Percentiles rank a stretch among this genome's conserved stretches.
Evolutionary conservation across 2,329 filamentous ascomycete species (phyloP).

Genomic region (Xylariales sp.): DNA sequence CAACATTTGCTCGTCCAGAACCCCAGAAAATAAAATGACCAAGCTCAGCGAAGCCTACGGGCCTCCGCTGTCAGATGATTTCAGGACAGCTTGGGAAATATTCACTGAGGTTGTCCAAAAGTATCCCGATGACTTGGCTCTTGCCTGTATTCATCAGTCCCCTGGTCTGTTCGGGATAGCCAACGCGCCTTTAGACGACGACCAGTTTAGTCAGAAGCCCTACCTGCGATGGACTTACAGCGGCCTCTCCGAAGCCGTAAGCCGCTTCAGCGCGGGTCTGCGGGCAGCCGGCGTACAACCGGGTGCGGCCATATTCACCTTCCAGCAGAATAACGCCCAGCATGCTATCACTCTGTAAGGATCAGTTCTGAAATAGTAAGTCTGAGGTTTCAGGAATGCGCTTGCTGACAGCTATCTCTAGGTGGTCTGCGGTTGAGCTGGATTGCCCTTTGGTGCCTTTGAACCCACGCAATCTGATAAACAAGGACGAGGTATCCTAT

Average conservation of each 20-base stretch:
- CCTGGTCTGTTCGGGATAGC: neutral
- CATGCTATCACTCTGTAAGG: neutral
- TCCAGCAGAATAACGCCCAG: conserved; percentile 2
- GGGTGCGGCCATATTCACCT: conserved; percentile 4
- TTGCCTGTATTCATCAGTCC: conserved; percentile 5
- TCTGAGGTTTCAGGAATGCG: too few relatives aligned
- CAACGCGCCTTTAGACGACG: conserved; percentile 3
- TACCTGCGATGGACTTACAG: conserved; percentile 4
- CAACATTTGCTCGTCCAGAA: too few relatives aligned
- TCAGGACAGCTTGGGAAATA: neutral
- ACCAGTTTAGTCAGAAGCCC: conserved; percentile 1
- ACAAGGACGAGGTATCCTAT: conserved; percentile 3
- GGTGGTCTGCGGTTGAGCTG: neutral
- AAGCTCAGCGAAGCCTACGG: conserved; percentile 2
- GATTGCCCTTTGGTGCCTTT: conserved; percentile 2
- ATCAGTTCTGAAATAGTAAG: too few relatives aligned
- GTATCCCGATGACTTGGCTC: conserved; percentile 3
- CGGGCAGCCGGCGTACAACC: neutral
- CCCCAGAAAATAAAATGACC: too few relatives aligned
- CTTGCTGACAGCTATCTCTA: too few relatives aligned
- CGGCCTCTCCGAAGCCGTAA: neutral
- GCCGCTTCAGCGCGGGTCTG: neutral
- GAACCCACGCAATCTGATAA: conserved; percentile 4
- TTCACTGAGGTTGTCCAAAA: conserved; percentile 1
- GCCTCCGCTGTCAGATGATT: neutral